Base-by-base conservation (phyloP, 73 alveolate species). In the Halteria grandinella region DNA sequence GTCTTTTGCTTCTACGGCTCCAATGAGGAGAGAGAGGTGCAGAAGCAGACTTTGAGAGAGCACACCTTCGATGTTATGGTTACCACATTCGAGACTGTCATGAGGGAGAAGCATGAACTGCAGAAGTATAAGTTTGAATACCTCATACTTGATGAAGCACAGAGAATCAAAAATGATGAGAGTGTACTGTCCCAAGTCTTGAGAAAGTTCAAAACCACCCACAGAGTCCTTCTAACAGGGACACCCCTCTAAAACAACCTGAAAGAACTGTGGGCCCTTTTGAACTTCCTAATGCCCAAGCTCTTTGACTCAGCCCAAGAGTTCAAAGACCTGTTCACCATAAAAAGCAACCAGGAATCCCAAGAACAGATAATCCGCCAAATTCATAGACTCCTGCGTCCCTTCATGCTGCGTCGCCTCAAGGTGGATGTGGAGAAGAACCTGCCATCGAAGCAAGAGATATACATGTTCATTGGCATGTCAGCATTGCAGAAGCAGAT, bases 61-160 rank as follows among this genome's bases (percentile, higher is more conserved):
- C 77, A 87, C 14, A 75, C 81, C 51, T 95, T 78, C 69, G 97
- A 95, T 75, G 78, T 92, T 0, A 62, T 91, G 79, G 72, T 95
- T 43, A 95, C 99, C 11, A 88, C 97, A n/a, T 95, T 72, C 54
- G 97, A 95, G 81, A 79, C 91, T 10, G 89, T 88, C 12, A 87
- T 90, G 75, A 91, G 80, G 24, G 99, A 95, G 75, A 92, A 95
- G 74, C 64, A 80, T 10, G 95, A 93, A 5, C 79, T 95, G 37
- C 53, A 89, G 39, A 73, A 91, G 71, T 43, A 91, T 60, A 69
- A 86, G 66, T 96, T 94, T 81, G 97, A 94, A 48, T 92, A 87
- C 59, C 81, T 97, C 78, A 94, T 97, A 12, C 87, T 97, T 2
- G 99, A 97, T 74, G 99, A 97, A 85, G 99, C 99, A 21, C 98